phyloP scores from a whole-genome alignment of 441 rosid genomes.

The Aleurites moluccanus region DNA sequence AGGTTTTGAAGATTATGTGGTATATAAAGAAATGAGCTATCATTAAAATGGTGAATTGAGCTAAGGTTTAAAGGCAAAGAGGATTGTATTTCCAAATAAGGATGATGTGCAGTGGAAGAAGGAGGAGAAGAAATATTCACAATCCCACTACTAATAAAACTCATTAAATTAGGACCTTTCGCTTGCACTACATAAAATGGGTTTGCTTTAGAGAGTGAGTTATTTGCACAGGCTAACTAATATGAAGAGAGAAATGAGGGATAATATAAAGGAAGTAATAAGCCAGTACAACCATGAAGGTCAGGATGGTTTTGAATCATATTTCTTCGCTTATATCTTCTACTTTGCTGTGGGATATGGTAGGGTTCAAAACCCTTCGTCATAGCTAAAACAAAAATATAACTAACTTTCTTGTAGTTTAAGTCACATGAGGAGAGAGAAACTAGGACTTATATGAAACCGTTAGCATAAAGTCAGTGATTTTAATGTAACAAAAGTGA shows the following conservation, averaged over 20 bases:
- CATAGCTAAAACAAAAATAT: too few relatives aligned
- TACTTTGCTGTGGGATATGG: too few relatives aligned
- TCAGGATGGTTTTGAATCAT: slow-evolving; percentile 41
- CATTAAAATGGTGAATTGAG: slow-evolving; percentile 41
- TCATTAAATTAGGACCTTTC: slow-evolving; percentile 46
- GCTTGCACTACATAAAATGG: too few relatives aligned
- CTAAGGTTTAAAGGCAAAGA: slow-evolving; percentile 48
- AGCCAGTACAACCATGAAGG: slow-evolving; percentile 35
- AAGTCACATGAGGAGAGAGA: too few relatives aligned
- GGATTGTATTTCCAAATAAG: slow-evolving; percentile 51
- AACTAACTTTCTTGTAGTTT: too few relatives aligned
- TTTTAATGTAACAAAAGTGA: too few relatives aligned
- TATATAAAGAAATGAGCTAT: slow-evolving; percentile 38
- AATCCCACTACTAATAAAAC: slow-evolving; percentile 40
- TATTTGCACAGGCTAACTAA: slow-evolving; percentile 36
- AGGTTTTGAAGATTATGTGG: slow-evolving; percentile 42
- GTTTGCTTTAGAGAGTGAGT: slow-evolving; percentile 26
- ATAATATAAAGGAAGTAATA: too few relatives aligned
- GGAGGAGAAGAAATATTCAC: slow-evolving; percentile 27
- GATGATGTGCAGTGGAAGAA: slow-evolving; percentile 28
- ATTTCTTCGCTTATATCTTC: slow-evolving; percentile 66
- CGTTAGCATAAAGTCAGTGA: too few relatives aligned
- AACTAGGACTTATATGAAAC: too few relatives aligned
- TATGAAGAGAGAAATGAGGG: slow-evolving; percentile 51
- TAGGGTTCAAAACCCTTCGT: slow-evolving; percentile 67